Base-by-base conservation (phyloP, 441 rosid genomes). In the Bocquillonia castaneifolia region DNA sequence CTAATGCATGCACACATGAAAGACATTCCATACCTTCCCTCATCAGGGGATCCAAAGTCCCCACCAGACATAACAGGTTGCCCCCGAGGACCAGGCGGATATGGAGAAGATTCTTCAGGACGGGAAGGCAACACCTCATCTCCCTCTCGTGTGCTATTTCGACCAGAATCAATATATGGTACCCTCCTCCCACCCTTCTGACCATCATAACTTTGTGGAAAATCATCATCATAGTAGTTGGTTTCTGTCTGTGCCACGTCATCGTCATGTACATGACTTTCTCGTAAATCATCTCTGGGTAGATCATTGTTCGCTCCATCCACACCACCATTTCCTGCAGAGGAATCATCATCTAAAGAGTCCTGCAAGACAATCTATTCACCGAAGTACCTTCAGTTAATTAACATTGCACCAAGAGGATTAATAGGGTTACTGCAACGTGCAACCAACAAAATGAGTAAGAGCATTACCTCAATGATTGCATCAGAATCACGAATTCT, bases 401-500 rank as follows among this genome's bases (percentile, higher is more conserved):
- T 71, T 61, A 34, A 67, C 45, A 71, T 63, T 37, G 57, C 67
- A 71, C 53, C 40, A 63, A 45, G 67, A 18, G 45, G 40, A 54
- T 37, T 6, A 47, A 25, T 36, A 64, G 59, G 34, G 63, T 37
- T 7, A 40, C 65, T 52, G 59, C 75, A 59, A 74, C 28, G 62
- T 51, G 58, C 76, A 58, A 74, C 67, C 39, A 28, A 69, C 69
- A 67, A 59, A 64, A 68, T 61, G 44, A 48, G 26, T 17, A 47
- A 44, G 34, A 22, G 29, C 62, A n/a, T 70, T 77, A 94, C 99
- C 98, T 92, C 98, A 72, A 93, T 93, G 72, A 92, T 86, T 75
- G 96, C 94, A 83, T 92, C 98, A 36, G 87, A 79, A 84, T 94
- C 99, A 74, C 99, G 96, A 70, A 78, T 64, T 59, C 99, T 86